These are phyloP conservation scores for Hysterangium stoloniferum DNA, from an alignment of 768 basidiomycete genomes.

Conservation along the genomic window DNA sequence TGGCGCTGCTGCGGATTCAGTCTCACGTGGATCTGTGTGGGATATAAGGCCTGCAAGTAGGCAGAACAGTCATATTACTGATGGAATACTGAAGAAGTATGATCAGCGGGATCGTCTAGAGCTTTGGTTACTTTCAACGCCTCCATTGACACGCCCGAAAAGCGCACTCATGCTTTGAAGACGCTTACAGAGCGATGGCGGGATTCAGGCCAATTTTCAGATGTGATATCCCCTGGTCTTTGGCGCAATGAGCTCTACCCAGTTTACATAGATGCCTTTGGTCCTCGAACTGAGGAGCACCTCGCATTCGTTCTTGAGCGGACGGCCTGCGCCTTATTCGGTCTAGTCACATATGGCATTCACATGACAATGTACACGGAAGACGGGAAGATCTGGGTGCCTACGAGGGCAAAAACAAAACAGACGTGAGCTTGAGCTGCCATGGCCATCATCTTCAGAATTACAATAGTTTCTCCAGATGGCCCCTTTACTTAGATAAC, in stretches of 20 bases:
- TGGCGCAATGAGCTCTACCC: slow-evolving; percentile 87
- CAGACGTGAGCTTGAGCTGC: slow-evolving; percentile 55
- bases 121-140: slow-evolving; percentile 39
- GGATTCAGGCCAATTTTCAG: slow-evolving; percentile 49
- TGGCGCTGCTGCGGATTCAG: slow-evolving; percentile 47
- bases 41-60: slow-evolving; percentile 24
- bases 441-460: not conserved
- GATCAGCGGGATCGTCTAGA: not conserved
- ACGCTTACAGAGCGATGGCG: slow-evolving; percentile 73
- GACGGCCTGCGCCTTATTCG: slow-evolving; percentile 82
- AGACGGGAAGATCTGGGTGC: slow-evolving; percentile 72
- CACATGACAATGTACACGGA: slow-evolving; percentile 77
- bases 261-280: slow-evolving; percentile 64
- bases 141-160: slow-evolving; percentile 45
- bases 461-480: slow-evolving; percentile 33
- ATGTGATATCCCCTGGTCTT: slow-evolving; percentile 63
- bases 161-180: slow-evolving; percentile 54
- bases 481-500: slow-evolving; percentile 85
- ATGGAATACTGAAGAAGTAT: not conserved
- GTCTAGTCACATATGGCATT: slow-evolving; percentile 85
- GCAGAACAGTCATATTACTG: not conserved
- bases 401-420: slow-evolving; percentile 78
- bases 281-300: slow-evolving; percentile 36
- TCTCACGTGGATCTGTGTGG: slow-evolving; percentile 35
- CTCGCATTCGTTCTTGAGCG: slow-evolving; percentile 83